Base-by-base conservation (phyloP, 352 stramenopile genomes). In the Phytophthora sansomeana region DNA sequence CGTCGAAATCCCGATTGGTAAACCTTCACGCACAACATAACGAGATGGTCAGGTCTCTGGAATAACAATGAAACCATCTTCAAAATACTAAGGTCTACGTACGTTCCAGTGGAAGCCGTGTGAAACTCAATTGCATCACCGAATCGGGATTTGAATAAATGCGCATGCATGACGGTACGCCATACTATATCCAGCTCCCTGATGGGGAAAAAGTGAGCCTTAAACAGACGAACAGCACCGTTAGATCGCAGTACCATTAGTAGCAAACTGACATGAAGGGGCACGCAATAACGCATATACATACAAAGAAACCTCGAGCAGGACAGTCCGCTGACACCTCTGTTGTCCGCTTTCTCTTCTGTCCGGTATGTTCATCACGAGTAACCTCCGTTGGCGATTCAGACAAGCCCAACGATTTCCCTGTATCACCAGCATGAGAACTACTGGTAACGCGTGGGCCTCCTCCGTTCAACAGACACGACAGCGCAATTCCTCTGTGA, bases 1-100 rank as follows among this genome's bases (percentile, higher is more conserved):
- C 85, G 60, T 94, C 85, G 67, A 94, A 94, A 48, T 92, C 82
- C 16, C 72, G 78, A 61, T 72, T 78, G 47, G 76, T 74, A 55
- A 81, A 89, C 7, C 84, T 91, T 57, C 32, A 46, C 24, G 57
- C 28, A 17, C 7, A 58, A 26, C 16, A 33, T 62, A 11, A 44
- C 6, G 10, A 13, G 42, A 36, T 16, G 36, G 51, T 35, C 17
- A 56, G 29, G 36, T 58, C 16, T 48, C 13, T 14, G 52, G n/a
- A n/a, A n/a, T n/a, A n/a, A n/a, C n/a, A n/a, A n/a, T n/a, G n/a
- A 64, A 3, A 50, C 26, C 41, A 28, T 36, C 42, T 26, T 28
- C 10, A 36, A 59, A 33, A 21, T 35, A 16, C 32, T 10, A 1
- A 49, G 32, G 50, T n/a, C 0, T 11, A 80, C 83, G 35, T 80